Evolutionary conservation across 805 yeast genomes (phyloP).

Genomic region (Barnettozyma vustinii): DNA sequence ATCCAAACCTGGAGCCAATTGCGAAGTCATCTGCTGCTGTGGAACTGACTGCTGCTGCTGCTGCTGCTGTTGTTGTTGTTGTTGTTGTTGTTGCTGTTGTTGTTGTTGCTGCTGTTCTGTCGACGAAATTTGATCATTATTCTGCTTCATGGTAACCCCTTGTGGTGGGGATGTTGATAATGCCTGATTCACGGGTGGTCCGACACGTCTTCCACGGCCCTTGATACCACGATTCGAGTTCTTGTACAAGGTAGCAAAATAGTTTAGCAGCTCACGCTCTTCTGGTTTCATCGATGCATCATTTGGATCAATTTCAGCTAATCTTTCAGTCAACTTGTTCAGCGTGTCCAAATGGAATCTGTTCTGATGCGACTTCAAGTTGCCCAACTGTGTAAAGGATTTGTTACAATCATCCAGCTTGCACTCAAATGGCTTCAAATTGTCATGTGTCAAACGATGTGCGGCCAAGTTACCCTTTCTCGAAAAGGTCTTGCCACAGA

Average conservation of each 20-base stretch:
- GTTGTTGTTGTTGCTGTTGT: background rate
- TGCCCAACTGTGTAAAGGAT: constrained; percentile 87
- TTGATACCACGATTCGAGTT: constrained; percentile 88
- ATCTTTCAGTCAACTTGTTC: constrained; percentile 55
- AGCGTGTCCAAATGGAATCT: constrained; percentile 75
- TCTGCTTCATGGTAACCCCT: background rate
- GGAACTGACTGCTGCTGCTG: background rate
- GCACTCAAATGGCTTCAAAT: constrained; percentile 74
- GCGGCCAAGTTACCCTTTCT: constrained; percentile 91
- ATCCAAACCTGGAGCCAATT: background rate
- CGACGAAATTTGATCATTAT: background rate
- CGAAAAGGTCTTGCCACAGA: constrained; percentile 74
- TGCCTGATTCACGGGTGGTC: background rate
- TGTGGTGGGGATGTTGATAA: background rate
- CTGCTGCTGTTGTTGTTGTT: constrained; percentile 2
- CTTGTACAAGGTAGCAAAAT: constrained; percentile 78
- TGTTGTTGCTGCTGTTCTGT: constrained; percentile 1
- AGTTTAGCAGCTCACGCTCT: constrained; percentile 66
- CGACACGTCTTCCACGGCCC: constrained; percentile 69
- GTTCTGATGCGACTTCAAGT: constrained; percentile 90
- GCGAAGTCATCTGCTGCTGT: background rate
- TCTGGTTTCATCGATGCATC: constrained; percentile 46
- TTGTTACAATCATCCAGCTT: constrained; percentile 77
- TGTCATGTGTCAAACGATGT: constrained; percentile 76
- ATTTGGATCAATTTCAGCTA: constrained; percentile 57